Evolutionary conservation across 2,329 filamentous ascomycete genomes (phyloP), one percentile per base, ranked within the genome.

Genomic region (Periconia sp.): DNA sequence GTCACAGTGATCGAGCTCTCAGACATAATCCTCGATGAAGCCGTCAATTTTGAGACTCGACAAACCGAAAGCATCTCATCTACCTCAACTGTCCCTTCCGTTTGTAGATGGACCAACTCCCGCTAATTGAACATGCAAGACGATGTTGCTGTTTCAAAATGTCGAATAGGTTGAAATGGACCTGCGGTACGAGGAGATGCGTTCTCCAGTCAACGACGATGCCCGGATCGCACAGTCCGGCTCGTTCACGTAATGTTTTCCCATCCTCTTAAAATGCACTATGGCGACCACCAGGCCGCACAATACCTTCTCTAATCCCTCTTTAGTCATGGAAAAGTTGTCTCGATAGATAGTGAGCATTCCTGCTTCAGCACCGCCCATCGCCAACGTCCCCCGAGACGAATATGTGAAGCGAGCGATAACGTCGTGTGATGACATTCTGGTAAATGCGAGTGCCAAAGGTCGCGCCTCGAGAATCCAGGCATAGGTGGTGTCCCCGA

Each of bases 321-420:
- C 50, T 25, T 25, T 37, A 23, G 55, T 50, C 30, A 49, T 26
- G 16, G 57, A 60, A 28, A 67, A 32, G 5, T 43, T 36, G 40
- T 66, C 58, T 8, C 52, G 50, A 37, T 57, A 66, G 3, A 68
- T 38, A 4, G 40, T 48, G 43, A 67, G 36, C 32, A 64, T 52
- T 16, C 64, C 64, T 10, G 59, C 57, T 25, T 62, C 61, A 5
- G 55, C 61, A 5, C 64, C 64, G 19, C 54, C 52, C 19, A 48
- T 46, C 11, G 65, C 65, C 36, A 48, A 10, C 12, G 56, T 57
- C 13, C 65, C 65, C 6, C 47, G 40, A 5, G 43, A 41, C 4
- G 63, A 65, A 34, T 61, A 67, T 3, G 54, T 61, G 39, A 69
- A 68, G 19, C 62, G 56, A 13, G 65, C 65, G 47, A 66, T 55